Percentiles rank a stretch among this genome's conserved stretches.
phyloP scores from a whole-genome alignment of 495 filamentous ascomycete genomes.

The Penicillium lagena region DNA sequence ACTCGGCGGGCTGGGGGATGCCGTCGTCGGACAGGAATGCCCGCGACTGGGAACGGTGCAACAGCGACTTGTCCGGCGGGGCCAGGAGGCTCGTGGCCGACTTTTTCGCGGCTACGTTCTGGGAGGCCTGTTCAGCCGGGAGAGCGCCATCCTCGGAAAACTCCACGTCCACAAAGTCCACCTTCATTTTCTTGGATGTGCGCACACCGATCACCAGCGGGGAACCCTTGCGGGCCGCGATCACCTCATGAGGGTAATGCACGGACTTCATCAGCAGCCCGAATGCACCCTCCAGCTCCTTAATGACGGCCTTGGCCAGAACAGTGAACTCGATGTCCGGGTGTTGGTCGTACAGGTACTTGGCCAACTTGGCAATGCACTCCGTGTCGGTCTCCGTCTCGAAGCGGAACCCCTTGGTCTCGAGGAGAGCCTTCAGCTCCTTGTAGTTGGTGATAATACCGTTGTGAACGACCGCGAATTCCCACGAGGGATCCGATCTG shows the following conservation, averaged over 20 bases:
- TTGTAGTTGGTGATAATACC: constrained; percentile 99
- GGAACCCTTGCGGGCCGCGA: constrained; percentile 96
- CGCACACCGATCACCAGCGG: constrained; percentile 93
- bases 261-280: constrained; percentile 95
- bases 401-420: constrained; percentile 93
- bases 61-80: constrained; percentile 88
- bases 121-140: constrained; percentile 88
- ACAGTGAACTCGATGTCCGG: constrained; percentile 92
- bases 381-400: constrained; percentile 99
- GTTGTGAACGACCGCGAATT: constrained; percentile 97
- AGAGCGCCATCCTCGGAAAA: constrained; percentile 82
- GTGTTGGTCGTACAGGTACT: constrained; percentile 96
- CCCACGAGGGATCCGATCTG: constrained; percentile 78
- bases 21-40: constrained; percentile 98
- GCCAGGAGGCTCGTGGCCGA: constrained; percentile 74
- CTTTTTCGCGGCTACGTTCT: constrained; percentile 95
- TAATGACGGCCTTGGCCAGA: constrained; percentile 93
- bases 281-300: constrained; percentile 96
- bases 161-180: constrained; percentile 98
- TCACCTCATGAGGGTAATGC: constrained; percentile 96
- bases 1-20: constrained; percentile 94
- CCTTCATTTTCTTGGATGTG: constrained; percentile 98
- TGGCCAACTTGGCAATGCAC: constrained; percentile 97
- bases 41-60: constrained; percentile 95
- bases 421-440: constrained; percentile 88